Conservation (phyloP, 164 flowering plant species). For the Litsea cubeba region DNA sequence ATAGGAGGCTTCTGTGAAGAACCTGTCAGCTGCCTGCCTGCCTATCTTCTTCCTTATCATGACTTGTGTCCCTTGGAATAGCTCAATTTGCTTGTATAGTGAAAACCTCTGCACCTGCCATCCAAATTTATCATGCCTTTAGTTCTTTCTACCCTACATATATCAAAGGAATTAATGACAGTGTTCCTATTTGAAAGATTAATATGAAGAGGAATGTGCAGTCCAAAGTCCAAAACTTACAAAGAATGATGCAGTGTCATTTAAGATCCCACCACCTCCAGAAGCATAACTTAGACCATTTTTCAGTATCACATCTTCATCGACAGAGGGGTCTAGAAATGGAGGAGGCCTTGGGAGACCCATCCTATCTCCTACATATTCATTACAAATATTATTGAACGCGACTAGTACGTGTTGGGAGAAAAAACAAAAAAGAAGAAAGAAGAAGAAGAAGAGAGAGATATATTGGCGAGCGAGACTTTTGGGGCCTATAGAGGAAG, state of each 20-base stretch:
- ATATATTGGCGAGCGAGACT: background rate
- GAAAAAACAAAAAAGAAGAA: fast-evolving
- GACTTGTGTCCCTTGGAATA: slow-evolving; percentile 30
- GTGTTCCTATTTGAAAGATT: background rate
- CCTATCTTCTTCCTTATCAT: slow-evolving; percentile 61
- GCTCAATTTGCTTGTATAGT: background rate
- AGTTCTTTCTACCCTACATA: background rate
- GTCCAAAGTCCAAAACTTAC: slow-evolving; percentile 37
- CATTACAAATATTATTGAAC: too few relatives aligned
- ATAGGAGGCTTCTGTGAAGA: slow-evolving; percentile 61
- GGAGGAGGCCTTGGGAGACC: slow-evolving; percentile 94
- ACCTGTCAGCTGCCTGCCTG: slow-evolving; percentile 42
- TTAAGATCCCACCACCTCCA: slow-evolving; percentile 95
- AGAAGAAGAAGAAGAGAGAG: background rate
- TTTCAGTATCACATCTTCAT: slow-evolving; percentile 64
- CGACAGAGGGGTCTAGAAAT: slow-evolving; percentile 65
- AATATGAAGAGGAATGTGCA: background rate
- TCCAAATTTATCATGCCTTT: background rate
- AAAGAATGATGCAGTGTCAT: slow-evolving; percentile 73
- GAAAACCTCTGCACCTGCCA: background rate
- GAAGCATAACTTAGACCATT: slow-evolving; percentile 94
- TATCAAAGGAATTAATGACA: background rate
- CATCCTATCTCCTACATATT: slow-evolving; percentile 54
- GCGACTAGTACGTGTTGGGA: too few relatives aligned
- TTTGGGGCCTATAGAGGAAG: background rate